phyloP scores from a whole-genome alignment of 768 basidiomycete genomes.

The Fomitopsis serialis region DNA sequence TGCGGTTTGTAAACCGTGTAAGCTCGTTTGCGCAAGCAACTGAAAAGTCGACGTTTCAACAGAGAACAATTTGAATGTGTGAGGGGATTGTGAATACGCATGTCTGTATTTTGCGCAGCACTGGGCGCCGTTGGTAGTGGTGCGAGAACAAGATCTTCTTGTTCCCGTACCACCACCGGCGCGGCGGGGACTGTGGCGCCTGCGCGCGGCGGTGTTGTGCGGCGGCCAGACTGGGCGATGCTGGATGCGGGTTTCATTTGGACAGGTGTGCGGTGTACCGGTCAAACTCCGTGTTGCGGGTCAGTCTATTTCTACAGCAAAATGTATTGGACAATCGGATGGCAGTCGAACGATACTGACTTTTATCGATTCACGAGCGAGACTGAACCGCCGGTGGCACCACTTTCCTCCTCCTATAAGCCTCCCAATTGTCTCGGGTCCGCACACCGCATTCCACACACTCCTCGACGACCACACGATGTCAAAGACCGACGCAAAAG shows the following conservation, averaged over 20 bases:
- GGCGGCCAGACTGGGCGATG: background rate
- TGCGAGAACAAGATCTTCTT: no score
- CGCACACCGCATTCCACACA: background rate
- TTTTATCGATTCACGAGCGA: background rate
- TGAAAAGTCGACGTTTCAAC: no score
- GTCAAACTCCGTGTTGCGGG: background rate
- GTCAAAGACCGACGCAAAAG: conserved; percentile 16
- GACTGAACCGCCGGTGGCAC: background rate
- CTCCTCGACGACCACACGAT: background rate
- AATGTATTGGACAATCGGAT: background rate
- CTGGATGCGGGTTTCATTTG: background rate
- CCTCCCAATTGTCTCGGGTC: background rate
- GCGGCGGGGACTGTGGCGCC: no score
- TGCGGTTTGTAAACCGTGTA: no score
- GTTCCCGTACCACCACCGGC: no score
- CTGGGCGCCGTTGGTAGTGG: no score
- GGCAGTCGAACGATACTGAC: background rate
- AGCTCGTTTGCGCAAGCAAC: no score
- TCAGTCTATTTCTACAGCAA: background rate
- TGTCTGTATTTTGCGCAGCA: no score
- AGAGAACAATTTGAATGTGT: no score
- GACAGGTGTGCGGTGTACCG: background rate
- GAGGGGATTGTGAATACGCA: no score
- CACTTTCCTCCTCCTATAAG: background rate
- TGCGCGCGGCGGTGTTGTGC: no score